These are phyloP conservation scores for Sugiyamaella marilandica DNA, from an alignment of 805 yeast species.

Conservation along the genomic window DNA sequence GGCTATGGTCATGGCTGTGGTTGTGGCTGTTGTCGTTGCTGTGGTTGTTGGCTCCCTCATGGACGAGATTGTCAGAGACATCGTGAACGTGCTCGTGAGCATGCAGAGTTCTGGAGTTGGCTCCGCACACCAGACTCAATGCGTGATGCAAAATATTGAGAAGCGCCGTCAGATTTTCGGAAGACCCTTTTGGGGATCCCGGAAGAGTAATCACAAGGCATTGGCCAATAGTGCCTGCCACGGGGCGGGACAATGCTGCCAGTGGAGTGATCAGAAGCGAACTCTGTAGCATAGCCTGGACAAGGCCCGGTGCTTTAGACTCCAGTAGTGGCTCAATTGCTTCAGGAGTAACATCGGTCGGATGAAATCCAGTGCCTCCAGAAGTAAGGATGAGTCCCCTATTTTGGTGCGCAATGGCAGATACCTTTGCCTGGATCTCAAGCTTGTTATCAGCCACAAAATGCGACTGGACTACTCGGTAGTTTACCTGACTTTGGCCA, in stretches of 20 bases:
- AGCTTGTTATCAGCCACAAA: conserved; percentile 38
- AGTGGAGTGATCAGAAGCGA: conserved; percentile 44
- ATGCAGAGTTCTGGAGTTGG: conserved; percentile 41
- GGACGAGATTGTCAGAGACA: too few species aligned
- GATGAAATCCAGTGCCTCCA: conserved; percentile 52
- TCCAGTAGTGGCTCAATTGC: conserved; percentile 42
- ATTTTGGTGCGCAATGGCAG: conserved; percentile 26
- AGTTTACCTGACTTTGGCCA: neutral
- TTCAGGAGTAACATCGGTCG: conserved; percentile 47
- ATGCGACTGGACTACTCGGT: conserved; percentile 4
- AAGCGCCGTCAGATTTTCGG: conserved; percentile 42
- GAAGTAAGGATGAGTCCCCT: conserved; percentile 38
- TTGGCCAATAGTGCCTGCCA: conserved; percentile 41
- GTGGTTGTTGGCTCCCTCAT: conserved; percentile 13
- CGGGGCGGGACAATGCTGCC: conserved; percentile 48
- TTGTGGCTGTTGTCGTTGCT: conserved; percentile 1
- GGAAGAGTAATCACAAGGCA: conserved; percentile 45
- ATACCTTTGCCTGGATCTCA: conserved; percentile 31
- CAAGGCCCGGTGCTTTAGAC: conserved; percentile 46
- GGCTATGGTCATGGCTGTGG: conserved; percentile 13
- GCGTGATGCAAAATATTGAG: conserved; percentile 42
- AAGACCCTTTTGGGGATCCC: conserved; percentile 48
- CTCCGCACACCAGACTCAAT: conserved; percentile 34
- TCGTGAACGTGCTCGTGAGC: too few species aligned
- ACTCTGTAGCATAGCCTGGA: conserved; percentile 42